Evolutionary conservation across 106 monocot species (phyloP).

Genomic region (Allium cepa): DNA sequence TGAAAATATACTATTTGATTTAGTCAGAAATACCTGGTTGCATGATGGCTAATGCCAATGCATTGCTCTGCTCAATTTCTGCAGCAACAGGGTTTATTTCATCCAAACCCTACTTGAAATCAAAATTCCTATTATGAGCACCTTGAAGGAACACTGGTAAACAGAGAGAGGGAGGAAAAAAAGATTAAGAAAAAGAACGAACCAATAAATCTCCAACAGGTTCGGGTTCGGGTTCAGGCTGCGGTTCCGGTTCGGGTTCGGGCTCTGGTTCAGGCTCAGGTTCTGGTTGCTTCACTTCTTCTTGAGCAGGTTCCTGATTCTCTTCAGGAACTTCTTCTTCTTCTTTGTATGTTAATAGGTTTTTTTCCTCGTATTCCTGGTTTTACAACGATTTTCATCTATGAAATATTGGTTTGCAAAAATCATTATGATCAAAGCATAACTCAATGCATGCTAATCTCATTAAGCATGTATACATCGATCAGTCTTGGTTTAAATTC

Average conservation of each 20-base stretch:
- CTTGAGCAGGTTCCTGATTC: constrained; percentile 24
- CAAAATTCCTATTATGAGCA: not conserved
- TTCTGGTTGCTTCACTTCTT: constrained; percentile 23
- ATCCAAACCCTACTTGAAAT: constrained; percentile 51
- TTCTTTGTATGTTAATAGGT: constrained; percentile 27
- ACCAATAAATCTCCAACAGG: constrained; percentile 68
- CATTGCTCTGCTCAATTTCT: constrained; percentile 82
- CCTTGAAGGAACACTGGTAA: no score
- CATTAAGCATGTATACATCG: no score
- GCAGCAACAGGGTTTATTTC: constrained; percentile 57
- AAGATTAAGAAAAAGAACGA: not conserved
- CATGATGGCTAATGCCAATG: constrained; percentile 82
- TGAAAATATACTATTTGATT: not conserved
- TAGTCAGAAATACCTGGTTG: constrained; percentile 39
- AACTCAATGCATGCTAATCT: no score
- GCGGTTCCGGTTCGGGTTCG: constrained; percentile 1
- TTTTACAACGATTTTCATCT: not conserved
- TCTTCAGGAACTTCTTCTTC: constrained; percentile 35
- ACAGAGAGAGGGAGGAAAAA: not conserved
- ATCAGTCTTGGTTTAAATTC: no score
- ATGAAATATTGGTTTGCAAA: no score
- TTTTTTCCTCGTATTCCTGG: constrained; percentile 74
- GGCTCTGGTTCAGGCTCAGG: constrained; percentile 18
- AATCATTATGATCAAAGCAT: no score
- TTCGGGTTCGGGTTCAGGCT: constrained; percentile 21